Conservation (phyloP, 2,329 filamentous ascomycete species). For the Paraconiothyrium sp. region DNA sequence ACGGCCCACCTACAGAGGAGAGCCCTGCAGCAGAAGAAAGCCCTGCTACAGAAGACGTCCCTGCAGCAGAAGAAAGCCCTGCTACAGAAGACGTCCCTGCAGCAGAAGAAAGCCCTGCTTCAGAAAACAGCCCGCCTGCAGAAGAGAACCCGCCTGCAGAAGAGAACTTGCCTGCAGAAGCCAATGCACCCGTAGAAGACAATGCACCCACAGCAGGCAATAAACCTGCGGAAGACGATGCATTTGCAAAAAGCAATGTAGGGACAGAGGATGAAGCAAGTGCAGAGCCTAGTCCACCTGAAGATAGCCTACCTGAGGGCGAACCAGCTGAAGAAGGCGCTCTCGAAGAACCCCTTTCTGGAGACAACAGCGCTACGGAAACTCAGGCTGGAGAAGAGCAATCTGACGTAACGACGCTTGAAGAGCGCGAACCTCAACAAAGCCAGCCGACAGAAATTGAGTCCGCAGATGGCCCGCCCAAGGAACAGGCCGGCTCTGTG, state of each 20-base stretch:
- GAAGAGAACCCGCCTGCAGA: neutral
- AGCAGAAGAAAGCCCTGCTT: too few relatives aligned
- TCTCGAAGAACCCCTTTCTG: neutral
- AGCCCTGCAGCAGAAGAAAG: neutral
- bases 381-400: neutral
- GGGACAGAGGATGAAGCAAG: neutral
- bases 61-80: neutral
- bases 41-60: neutral
- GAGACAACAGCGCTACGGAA: neutral
- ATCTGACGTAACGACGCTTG: neutral
- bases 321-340: neutral
- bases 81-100: neutral
- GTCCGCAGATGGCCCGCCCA: neutral
- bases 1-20: neutral
- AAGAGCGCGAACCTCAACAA: neutral
- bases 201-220: neutral
- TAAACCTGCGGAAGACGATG: neutral
- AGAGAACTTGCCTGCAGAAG: neutral
- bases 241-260: neutral
- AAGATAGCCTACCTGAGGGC: too few relatives aligned
- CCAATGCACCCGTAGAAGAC: conserved; percentile 1
- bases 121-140: neutral
- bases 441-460: neutral
- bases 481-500: neutral
- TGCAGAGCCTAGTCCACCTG: neutral